phyloP scores from a whole-genome alignment of 2,329 filamentous ascomycete species.

The Apiospora phragmitis region DNA sequence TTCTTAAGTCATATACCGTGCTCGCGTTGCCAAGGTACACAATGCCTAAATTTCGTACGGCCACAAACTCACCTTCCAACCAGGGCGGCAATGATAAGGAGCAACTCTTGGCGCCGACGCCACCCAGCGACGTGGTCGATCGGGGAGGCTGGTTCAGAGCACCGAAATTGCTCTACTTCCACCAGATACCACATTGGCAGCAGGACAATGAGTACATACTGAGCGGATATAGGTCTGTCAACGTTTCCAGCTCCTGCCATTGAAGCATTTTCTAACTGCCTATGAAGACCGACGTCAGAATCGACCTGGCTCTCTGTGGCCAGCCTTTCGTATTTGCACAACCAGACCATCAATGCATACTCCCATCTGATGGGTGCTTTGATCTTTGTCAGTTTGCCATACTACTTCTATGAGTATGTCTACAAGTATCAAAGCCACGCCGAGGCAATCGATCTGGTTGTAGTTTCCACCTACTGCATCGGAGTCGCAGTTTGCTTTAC shows the following conservation, averaged over 20 bases:
- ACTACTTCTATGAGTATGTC: conserved; percentile 6
- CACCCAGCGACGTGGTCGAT: neutral
- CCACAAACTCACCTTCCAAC: neutral
- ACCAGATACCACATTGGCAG: neutral
- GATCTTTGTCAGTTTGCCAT: conserved; percentile 7
- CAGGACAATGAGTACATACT: conserved; percentile 11
- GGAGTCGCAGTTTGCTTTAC: conserved; percentile 19
- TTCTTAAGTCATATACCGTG: neutral
- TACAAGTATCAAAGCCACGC: neutral
- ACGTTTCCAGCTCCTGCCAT: too few species aligned
- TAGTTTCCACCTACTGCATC: conserved; percentile 17
- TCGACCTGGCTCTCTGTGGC: conserved; percentile 9
- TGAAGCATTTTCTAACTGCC: neutral
- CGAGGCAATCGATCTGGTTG: conserved; percentile 13
- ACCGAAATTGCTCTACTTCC: neutral
- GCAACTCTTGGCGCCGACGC: neutral
- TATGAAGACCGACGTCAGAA: conserved; percentile 9
- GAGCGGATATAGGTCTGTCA: neutral
- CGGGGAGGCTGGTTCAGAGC: neutral
- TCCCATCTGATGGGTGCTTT: conserved; percentile 13
- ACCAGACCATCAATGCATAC: conserved; percentile 11
- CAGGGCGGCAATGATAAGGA: neutral
- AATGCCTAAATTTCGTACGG: neutral
- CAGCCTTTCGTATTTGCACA: conserved; percentile 11
- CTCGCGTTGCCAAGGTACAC: too few species aligned